Conservation (phyloP, 2,329 filamentous ascomycete genomes). For the Fusarium sp. region DNA sequence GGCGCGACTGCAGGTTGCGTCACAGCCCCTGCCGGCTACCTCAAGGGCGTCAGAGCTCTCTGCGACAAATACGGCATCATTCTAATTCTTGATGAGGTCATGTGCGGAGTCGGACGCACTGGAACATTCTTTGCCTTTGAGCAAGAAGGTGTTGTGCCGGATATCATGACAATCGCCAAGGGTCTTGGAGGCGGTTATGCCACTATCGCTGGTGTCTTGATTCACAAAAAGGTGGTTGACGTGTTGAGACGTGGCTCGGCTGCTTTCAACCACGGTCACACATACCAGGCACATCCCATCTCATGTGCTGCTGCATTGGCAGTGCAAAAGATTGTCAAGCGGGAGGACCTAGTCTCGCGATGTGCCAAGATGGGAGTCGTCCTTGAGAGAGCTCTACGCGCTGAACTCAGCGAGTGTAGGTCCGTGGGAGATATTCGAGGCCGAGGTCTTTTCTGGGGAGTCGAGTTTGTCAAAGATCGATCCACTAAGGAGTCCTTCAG, state of each 20-base stretch:
- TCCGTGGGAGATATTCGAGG: slow-evolving; percentile 28
- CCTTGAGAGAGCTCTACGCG: not conserved
- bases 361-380: slow-evolving; percentile 14
- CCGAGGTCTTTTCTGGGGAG: slow-evolving; percentile 53
- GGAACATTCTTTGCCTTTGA: slow-evolving; percentile 67
- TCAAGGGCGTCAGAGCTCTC: slow-evolving; percentile 56
- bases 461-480: slow-evolving; percentile 55
- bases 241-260: slow-evolving; percentile 12
- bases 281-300: slow-evolving; percentile 55
- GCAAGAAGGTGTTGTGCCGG: slow-evolving; percentile 54
- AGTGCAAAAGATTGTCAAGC: slow-evolving; percentile 52
- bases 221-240: slow-evolving; percentile 47
- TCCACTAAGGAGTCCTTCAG: slow-evolving; percentile 49
- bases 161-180: slow-evolving; percentile 67
- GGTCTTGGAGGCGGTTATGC: slow-evolving; percentile 65
- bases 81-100: slow-evolving; percentile 64
- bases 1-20: slow-evolving; percentile 60
- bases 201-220: slow-evolving; percentile 63
- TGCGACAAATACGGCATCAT: slow-evolving; percentile 62
- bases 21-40: slow-evolving; percentile 59
- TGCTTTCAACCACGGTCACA: slow-evolving; percentile 64
- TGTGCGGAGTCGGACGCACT: slow-evolving; percentile 69
- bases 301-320: slow-evolving; percentile 51
- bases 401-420: not conserved
- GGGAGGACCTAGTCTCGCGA: slow-evolving; percentile 45